Evolutionary conservation across 164 flowering plant species (phyloP).

Genomic region (Hamamelis virginiana): DNA sequence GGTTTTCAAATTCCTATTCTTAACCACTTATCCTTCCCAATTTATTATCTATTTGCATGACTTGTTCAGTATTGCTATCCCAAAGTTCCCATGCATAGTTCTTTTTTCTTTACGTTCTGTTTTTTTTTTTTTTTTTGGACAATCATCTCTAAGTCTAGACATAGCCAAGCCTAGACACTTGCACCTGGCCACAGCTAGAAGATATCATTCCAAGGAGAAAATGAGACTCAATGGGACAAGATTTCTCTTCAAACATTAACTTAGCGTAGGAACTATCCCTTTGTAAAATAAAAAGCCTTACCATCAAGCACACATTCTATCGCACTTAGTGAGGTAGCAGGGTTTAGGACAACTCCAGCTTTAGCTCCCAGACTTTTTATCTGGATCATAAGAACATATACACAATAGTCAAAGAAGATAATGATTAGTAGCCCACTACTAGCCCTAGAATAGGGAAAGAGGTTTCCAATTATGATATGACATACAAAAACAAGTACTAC

Average conservation of each 20-base stretch:
- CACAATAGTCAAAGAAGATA: not conserved
- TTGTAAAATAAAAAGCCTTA: conserved; percentile 30
- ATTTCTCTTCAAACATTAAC: not conserved
- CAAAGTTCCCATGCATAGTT: not conserved
- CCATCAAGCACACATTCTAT: conserved; percentile 97
- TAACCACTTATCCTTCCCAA: not conserved
- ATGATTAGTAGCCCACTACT: not conserved
- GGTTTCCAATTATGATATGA: not conserved
- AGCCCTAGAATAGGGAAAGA: not conserved
- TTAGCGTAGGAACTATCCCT: not conserved
- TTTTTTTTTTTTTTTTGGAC: not conserved
- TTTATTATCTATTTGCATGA: not conserved
- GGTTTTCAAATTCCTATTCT: not conserved
- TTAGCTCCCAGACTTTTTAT: conserved; percentile 92
- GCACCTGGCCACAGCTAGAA: not conserved
- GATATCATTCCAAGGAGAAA: not conserved
- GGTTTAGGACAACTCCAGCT: conserved; percentile 98
- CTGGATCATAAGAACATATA: conserved; percentile 35
- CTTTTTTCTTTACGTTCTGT: not conserved
- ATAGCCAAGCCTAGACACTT: not conserved
- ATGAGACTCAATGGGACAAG: not conserved
- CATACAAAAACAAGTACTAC: not conserved
- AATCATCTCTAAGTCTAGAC: not conserved
- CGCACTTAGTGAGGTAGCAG: conserved; percentile 73
- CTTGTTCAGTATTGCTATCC: not conserved